Conservation (phyloP, 2,329 filamentous ascomycete genomes). For the Davidsoniella virescens region DNA sequence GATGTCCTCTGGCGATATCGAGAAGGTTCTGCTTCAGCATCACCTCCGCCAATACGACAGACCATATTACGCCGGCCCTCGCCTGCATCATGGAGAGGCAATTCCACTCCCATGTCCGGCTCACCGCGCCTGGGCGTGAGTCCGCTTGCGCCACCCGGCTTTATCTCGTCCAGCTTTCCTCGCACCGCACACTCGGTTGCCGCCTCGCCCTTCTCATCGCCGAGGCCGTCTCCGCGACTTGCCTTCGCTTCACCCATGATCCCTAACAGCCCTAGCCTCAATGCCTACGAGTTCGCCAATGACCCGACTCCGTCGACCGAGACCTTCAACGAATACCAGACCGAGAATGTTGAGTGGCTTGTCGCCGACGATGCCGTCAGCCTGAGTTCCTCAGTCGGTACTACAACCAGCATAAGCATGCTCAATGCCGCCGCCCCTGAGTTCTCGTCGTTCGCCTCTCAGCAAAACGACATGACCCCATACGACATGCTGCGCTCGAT, state of each 20-base stretch:
- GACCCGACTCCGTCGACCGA: slow-evolving; percentile 69
- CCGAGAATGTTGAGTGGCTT: slow-evolving; percentile 93
- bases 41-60: slow-evolving; percentile 73
- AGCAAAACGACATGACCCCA: slow-evolving; percentile 83
- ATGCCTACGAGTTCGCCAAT: slow-evolving; percentile 84
- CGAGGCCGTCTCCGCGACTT: slow-evolving; percentile 78
- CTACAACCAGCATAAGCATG: slow-evolving; percentile 49
- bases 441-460: slow-evolving; percentile 40
- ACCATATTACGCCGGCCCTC: slow-evolving; percentile 81
- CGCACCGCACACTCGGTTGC: slow-evolving; percentile 62
- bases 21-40: slow-evolving; percentile 49
- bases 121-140: slow-evolving; percentile 70
- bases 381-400: slow-evolving; percentile 56
- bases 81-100: slow-evolving; percentile 81
- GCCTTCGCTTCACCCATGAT: slow-evolving; percentile 80
- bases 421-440: slow-evolving; percentile 71
- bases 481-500: slow-evolving; percentile 97
- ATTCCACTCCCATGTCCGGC: slow-evolving; percentile 63
- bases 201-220: slow-evolving; percentile 84
- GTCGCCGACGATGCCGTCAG: slow-evolving; percentile 77
- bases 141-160: slow-evolving; percentile 70
- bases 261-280: slow-evolving; percentile 83
- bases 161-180: slow-evolving; percentile 60
- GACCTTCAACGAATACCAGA: slow-evolving; percentile 78
- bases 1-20: slow-evolving; percentile 81